Conservation (phyloP, 345 rosid species). For the Trapa incisa region DNA sequence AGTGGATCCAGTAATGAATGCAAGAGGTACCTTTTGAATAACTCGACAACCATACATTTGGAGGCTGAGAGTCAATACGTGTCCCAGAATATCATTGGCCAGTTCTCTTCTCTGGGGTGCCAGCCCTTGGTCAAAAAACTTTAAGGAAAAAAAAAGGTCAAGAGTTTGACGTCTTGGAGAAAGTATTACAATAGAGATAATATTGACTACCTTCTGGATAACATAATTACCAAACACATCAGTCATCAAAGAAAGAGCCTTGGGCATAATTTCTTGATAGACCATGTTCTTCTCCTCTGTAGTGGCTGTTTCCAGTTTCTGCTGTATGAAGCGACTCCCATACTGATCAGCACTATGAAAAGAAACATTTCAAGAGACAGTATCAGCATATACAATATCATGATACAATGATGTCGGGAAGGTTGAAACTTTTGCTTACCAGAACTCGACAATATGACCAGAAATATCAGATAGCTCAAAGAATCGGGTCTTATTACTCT, state of each 20-base stretch:
- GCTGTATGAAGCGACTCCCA: constrained; percentile 54
- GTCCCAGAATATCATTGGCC: constrained; percentile 33
- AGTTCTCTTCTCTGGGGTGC: constrained; percentile 37
- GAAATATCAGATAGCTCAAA: constrained; percentile 55
- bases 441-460: constrained; percentile 60
- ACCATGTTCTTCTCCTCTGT: constrained; percentile 42
- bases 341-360: constrained; percentile 52
- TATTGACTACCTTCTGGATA: constrained; percentile 32
- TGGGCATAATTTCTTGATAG: constrained; percentile 45
- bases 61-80: constrained; percentile 42
- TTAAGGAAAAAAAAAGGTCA: background rate
- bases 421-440: constrained; percentile 17
- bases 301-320: constrained; percentile 46
- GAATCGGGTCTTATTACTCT: constrained; percentile 48
- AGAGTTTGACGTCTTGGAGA: too few relatives aligned
- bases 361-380: background rate
- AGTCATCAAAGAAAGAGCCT: constrained; percentile 46
- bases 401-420: too few relatives aligned
- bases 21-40: constrained; percentile 37
- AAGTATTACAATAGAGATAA: background rate
- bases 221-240: constrained; percentile 60
- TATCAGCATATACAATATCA: background rate
- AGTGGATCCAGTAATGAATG: background rate
- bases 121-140: constrained; percentile 59
- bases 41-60: constrained; percentile 68